Conservation (phyloP, 176 grass and related monocot genomes). For the Carex cristatella region DNA sequence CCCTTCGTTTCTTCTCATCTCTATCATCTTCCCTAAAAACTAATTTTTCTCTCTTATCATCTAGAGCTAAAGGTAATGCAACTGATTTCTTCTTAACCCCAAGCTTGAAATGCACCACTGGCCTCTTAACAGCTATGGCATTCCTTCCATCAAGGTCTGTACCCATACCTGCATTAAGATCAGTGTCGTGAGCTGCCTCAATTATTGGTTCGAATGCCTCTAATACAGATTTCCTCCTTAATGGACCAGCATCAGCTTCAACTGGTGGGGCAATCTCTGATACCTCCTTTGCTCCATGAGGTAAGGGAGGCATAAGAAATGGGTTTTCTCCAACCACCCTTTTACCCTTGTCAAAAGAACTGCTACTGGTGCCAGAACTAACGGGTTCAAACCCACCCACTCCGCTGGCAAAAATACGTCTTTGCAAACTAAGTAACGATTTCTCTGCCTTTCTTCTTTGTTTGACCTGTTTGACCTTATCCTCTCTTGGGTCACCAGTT, state of each 20-base stretch:
- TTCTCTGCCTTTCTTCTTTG: slow-evolving; percentile 52
- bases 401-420: slow-evolving; percentile 25
- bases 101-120: slow-evolving; percentile 40
- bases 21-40: slow-evolving; percentile 40
- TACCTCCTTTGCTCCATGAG: slow-evolving; percentile 30
- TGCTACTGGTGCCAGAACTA: background rate
- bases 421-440: slow-evolving; percentile 38
- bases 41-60: slow-evolving; percentile 11
- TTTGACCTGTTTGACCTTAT: slow-evolving; percentile 30
- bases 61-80: slow-evolving; percentile 19
- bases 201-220: slow-evolving; percentile 48
- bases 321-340: slow-evolving; percentile 29
- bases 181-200: slow-evolving; percentile 26
- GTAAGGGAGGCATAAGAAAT: slow-evolving; percentile 32
- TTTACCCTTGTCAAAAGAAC: slow-evolving; percentile 32
- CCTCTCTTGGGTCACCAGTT: slow-evolving; percentile 10
- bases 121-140: slow-evolving; percentile 31
- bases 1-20: slow-evolving; percentile 56
- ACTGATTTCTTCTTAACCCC: slow-evolving; percentile 40
- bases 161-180: slow-evolving; percentile 6
- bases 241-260: background rate
- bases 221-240: slow-evolving; percentile 31
- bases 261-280: slow-evolving; percentile 24
- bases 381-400: slow-evolving; percentile 16
- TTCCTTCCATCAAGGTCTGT: slow-evolving; percentile 17